Conservation (phyloP, 257 asterid species). For the Salvia rosmarinus region DNA sequence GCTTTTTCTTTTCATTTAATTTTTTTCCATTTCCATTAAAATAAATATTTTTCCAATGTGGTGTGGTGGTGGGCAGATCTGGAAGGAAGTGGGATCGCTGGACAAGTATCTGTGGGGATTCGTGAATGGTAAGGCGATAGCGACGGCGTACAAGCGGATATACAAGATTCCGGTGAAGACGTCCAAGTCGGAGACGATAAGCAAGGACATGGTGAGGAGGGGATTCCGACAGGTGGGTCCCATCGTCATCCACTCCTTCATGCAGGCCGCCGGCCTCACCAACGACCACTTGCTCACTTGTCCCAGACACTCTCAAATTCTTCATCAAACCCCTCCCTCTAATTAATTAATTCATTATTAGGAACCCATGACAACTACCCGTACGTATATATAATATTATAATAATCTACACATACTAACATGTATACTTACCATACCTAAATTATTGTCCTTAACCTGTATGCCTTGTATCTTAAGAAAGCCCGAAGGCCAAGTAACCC, state of each 20-base stretch:
- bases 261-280: slow-evolving; percentile 90
- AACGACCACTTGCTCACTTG: slow-evolving; percentile 80
- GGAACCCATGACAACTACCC: too few relatives aligned
- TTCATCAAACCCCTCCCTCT: too few relatives aligned
- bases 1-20: too few relatives aligned
- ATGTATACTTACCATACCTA: too few relatives aligned
- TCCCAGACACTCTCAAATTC: slow-evolving; percentile 52
- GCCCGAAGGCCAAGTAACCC: too few relatives aligned
- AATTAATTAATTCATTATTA: too few relatives aligned
- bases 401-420: too few relatives aligned
- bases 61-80: slow-evolving; percentile 58
- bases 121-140: slow-evolving; percentile 65
- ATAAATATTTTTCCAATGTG: too few relatives aligned
- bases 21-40: too few relatives aligned
- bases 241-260: slow-evolving; percentile 77
- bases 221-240: slow-evolving; percentile 84
- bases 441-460: too few relatives aligned
- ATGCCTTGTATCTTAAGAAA: too few relatives aligned
- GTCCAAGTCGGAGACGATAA: slow-evolving; percentile 79
- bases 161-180: slow-evolving; percentile 84
- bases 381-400: too few relatives aligned
- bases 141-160: slow-evolving; percentile 60
- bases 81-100: slow-evolving; percentile 58
- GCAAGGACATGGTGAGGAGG: slow-evolving; percentile 84
- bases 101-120: slow-evolving; percentile 76